Evolutionary conservation across 2,329 filamentous ascomycete genomes (phyloP).

Genomic region (Aspergillus neotritici): DNA sequence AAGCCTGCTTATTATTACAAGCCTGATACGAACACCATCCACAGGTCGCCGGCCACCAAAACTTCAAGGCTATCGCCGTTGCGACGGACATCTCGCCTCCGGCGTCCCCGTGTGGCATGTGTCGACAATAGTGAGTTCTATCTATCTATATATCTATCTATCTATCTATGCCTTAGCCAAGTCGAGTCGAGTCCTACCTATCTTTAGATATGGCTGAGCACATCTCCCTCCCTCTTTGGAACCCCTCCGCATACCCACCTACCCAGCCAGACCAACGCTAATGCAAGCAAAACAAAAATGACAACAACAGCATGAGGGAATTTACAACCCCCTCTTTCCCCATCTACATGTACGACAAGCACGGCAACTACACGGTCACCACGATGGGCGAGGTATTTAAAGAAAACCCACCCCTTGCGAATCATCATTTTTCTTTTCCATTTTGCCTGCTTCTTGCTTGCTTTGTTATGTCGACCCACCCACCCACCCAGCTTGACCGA

Average conservation of each 20-base stretch:
- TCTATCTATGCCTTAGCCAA: no score
- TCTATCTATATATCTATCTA: not conserved
- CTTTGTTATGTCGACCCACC: not conserved
- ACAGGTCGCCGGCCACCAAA: constrained; percentile 42
- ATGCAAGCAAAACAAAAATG: no score
- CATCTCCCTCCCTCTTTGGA: no score
- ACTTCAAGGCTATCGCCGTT: constrained; percentile 76
- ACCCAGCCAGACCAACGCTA: no score
- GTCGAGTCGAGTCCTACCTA: no score
- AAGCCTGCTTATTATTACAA: constrained; percentile 7
- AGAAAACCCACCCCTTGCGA: no score
- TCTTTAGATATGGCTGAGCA: no score
- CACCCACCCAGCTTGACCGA: not conserved
- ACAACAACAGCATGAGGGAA: constrained; percentile 64
- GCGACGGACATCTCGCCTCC: constrained; percentile 69
- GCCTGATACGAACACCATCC: no score
- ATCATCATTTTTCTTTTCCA: not conserved
- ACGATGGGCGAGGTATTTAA: constrained; percentile 36
- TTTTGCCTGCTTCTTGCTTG: not conserved
- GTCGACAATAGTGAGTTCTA: constrained; percentile 68
- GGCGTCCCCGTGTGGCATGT: constrained; percentile 84
- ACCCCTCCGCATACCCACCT: no score
- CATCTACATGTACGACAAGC: constrained; percentile 87
- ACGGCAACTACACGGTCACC: constrained; percentile 53
- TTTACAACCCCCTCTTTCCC: constrained; percentile 65